Percentiles rank a stretch among this genome's conserved stretches.
phyloP scores from a whole-genome alignment of 2,329 filamentous ascomycete species.

The Ascochyta lentis region DNA sequence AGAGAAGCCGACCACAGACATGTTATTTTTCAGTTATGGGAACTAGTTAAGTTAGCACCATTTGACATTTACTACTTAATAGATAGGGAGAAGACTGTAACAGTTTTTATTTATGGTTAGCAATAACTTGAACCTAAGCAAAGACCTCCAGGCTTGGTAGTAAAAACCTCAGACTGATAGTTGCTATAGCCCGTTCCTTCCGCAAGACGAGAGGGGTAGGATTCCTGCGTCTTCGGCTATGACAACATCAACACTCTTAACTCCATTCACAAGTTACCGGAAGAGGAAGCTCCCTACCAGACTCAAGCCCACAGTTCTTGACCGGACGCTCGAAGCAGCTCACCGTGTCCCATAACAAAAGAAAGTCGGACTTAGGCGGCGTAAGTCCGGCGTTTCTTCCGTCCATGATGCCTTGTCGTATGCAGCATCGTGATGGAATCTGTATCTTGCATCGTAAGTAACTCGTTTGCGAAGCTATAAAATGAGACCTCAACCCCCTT shows the following conservation, averaged over 20 bases:
- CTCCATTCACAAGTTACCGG: not conserved
- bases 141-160: too few relatives aligned
- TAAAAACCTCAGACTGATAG: too few relatives aligned
- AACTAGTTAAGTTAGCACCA: too few relatives aligned
- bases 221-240: not conserved
- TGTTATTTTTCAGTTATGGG: too few relatives aligned
- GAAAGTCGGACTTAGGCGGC: not conserved
- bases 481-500: not conserved
- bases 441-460: too few relatives aligned
- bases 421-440: not conserved
- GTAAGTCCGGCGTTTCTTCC: not conserved
- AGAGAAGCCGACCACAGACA: too few relatives aligned
- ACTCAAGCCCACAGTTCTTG: not conserved
- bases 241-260: not conserved
- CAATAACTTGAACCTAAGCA: too few relatives aligned
- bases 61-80: too few relatives aligned
- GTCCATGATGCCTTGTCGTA: not conserved
- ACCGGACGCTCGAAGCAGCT: not conserved
- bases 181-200: too few relatives aligned
- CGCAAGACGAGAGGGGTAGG: not conserved
- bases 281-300: not conserved
- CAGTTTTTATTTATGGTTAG: too few relatives aligned
- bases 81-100: too few relatives aligned
- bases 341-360: not conserved
- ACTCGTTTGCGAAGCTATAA: not conserved